Evolutionary conservation across 2,329 filamentous ascomycete genomes (phyloP).

Genomic region (Calycina herbarum): DNA sequence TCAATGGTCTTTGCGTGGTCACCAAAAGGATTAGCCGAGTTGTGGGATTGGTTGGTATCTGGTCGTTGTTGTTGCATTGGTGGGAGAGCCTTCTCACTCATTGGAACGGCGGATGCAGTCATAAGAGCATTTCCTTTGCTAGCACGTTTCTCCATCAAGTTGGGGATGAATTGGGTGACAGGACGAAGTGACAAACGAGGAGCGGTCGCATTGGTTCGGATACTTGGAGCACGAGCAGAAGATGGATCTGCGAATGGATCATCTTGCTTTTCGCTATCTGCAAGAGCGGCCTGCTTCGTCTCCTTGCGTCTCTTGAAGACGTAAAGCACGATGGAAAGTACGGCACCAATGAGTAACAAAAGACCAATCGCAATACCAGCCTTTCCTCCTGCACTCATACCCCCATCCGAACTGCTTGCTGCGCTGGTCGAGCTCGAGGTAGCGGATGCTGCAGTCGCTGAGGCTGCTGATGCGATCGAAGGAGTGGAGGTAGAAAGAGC

Average conservation of each 20-base stretch:
- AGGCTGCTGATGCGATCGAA: conserved; percentile 11
- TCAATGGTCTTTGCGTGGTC: conserved; percentile 55
- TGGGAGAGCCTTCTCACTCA: conserved; percentile 38
- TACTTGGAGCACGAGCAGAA: conserved; percentile 13
- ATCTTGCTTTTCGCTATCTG: conserved; percentile 20
- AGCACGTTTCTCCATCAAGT: conserved; percentile 54
- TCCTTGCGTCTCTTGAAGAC: conserved; percentile 70
- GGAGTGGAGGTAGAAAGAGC: conserved; percentile 13
- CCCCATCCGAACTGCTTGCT: conserved; percentile 18
- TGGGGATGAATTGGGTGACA: conserved; percentile 78
- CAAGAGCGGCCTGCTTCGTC: conserved; percentile 63
- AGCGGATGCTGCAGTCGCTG: conserved; percentile 15
- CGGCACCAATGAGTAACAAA: conserved; percentile 64
- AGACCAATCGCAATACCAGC: conserved; percentile 86
- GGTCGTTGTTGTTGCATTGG: conserved; percentile 39
- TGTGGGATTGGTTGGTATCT: conserved; percentile 46
- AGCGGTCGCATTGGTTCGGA: conserved; percentile 49
- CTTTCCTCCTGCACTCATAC: conserved; percentile 49
- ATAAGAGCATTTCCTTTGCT: conserved; percentile 51
- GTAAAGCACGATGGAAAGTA: conserved; percentile 71
- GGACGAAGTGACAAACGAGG: conserved; percentile 84
- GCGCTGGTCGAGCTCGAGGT: conserved; percentile 16
- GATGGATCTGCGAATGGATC: conserved; percentile 16
- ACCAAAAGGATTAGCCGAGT: conserved; percentile 71
- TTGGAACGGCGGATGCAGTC: conserved; percentile 31